phyloP scores from a whole-genome alignment of 352 stramenopile genomes.

The Pythium biforme region DNA sequence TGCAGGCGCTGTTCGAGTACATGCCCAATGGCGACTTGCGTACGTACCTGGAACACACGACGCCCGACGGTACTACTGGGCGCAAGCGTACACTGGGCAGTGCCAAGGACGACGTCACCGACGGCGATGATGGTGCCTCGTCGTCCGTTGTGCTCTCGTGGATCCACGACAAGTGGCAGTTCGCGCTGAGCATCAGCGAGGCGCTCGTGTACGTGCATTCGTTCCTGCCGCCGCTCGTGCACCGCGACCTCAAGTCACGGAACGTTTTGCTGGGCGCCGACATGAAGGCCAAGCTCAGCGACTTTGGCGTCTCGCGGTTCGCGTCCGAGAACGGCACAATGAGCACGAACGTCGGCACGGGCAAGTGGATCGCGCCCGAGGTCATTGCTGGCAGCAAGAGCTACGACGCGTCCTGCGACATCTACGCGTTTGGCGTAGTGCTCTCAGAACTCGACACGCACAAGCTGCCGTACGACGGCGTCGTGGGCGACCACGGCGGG shows the following conservation, averaged over 20 bases:
- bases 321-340: slow-evolving; percentile 45
- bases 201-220: slow-evolving; percentile 64
- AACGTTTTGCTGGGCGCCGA: slow-evolving; percentile 46
- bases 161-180: slow-evolving; percentile 11
- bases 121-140: slow-evolving; percentile 5
- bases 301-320: slow-evolving; percentile 56
- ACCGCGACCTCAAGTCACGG: slow-evolving; percentile 62
- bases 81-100: slow-evolving; percentile 32
- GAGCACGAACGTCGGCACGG: slow-evolving; percentile 48
- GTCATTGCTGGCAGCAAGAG: slow-evolving; percentile 42
- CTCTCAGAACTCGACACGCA: slow-evolving; percentile 58
- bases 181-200: slow-evolving; percentile 46
- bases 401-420: slow-evolving; percentile 51
- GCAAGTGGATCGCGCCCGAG: slow-evolving; percentile 55
- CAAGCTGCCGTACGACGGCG: slow-evolving; percentile 46
- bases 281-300: slow-evolving; percentile 53
- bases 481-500: slow-evolving; percentile 29
- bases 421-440: slow-evolving; percentile 59
- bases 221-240: slow-evolving; percentile 47
- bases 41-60: slow-evolving; percentile 37
- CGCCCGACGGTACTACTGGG: background rate
- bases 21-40: slow-evolving; percentile 59
- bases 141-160: slow-evolving; percentile 38
- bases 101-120: slow-evolving; percentile 41
- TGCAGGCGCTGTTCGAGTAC: slow-evolving; percentile 71